Evolutionary conservation across 208 protist genomes (phyloP), one percentile per base, ranked within the genome.

Genomic region (Acanthamoeba healyi): DNA sequence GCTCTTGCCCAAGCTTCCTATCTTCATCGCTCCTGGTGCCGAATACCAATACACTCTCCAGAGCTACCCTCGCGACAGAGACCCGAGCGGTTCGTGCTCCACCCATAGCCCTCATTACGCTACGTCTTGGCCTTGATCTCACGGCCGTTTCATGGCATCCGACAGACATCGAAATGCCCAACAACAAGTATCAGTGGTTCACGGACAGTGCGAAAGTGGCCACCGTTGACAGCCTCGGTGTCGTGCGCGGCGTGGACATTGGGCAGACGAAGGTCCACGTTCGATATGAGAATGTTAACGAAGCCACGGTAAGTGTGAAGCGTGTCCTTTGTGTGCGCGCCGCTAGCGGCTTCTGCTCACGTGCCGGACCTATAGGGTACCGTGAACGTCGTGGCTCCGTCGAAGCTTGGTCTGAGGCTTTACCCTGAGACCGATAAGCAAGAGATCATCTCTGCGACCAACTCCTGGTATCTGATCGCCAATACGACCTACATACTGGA

Each of bases 211-310:
- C 32, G 5, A 61, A 49, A 61, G 90, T 94, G 42, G 72, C 72
- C 63, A 63, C 63, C 12, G 90, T 94, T n/a, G 54, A 94, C 44
- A 81, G 40, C 42, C 7, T 65, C 14, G 90, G 70, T 29, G 10
- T 44, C 32, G 90, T 94, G 42, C 90, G 72, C 19, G 90, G 46
- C n/a, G n/a, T 87, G 36, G 40, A 51, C 49, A 22, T 86, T 12
- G 90, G 90, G 5, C 42, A 63, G 42, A 86, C 90, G 3, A 61
- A 51, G 44, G 38, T 94, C 15, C 26, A 44, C 36, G 90, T 94
- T 24, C 22, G 72, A 22, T 81, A 94, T 67, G 90, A 63, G 49
- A 67, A 94, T 54, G 87, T 94, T 5, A 94, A 94, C 74, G 90
- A 94, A 26, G 90, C 90, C 19, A 93, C 89, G 72, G 72, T 81